Evolutionary conservation across 257 asterid genomes (phyloP), one percentile per base, ranked within the genome.

Genomic region (Solanum piurae): DNA sequence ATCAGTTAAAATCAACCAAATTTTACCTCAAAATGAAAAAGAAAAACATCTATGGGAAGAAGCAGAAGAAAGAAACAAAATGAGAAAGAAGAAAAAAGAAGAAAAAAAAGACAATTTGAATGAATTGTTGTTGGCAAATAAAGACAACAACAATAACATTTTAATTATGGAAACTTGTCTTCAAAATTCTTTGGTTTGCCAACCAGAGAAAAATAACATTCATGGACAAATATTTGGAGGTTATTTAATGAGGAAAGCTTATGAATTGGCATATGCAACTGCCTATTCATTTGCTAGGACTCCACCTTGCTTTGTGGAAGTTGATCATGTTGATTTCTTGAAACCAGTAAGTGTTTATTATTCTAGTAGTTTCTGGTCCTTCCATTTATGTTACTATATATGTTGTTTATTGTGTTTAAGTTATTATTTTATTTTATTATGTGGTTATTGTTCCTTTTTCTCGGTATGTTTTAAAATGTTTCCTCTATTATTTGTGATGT

Each of bases 201-300:
- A 96, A 86, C 99, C 98, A 29, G 98, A 96, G 87, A 98, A 96
- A 89, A 92, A 95, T 91, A 95, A 96, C 80, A 94, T 94, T 44
- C 98, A 95, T 42, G 99, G 99, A 84, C 94, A 98, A 34, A 96
- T 96, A 73, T 96, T 96, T 74, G 98, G 99, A 86, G 99, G 99
- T 7, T 96, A 95, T 88, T 87, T 96, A 88, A 95, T 95, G 99
- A 89, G 98, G 86, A 91, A 95, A 92, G 99, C 99, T 89, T 94
- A 91, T 80, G 99, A 96, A 83, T 73, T 95, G 88, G 98, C 96
- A 60, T 94, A 89, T 90, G 94, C 96, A 83, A 96, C 99, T 12
- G 97, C 98, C 34, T 96, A 95, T 87, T 84, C 95, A 29, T 96
- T 96, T 90, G 95, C 96, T 72, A 98, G 99, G 9, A 91, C 88